Evolutionary conservation across 108 stramenopile genomes (phyloP), one percentile per base, ranked within the genome.

Genomic region (Stephanodiscus minutulus): DNA sequence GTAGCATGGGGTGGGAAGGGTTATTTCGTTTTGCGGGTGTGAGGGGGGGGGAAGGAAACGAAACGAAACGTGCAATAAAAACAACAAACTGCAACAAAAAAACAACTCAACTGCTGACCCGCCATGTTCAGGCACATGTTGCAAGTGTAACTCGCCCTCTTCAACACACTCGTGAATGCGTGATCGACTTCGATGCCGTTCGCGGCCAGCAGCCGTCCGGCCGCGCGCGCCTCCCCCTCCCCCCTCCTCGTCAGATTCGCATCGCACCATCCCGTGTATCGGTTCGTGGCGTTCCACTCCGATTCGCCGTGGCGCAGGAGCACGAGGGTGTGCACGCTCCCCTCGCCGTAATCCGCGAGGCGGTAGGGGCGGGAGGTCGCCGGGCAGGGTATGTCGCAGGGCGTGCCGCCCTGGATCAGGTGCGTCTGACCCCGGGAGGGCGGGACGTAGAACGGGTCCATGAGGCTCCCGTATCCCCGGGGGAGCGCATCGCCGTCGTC

Each of bases 161-260:
- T 84, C 47, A 96, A 68, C 3, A 93, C 86, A 7, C 83, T 84
- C 18, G 94, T 96, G 66, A 91, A 92, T 37, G 86, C 91, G 56
- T 89, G 89, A 78, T 95, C 94, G 44, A 95, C 69, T 48, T 92
- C 90, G 61, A 95, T 85, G 9, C 87, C 90, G 74, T 91, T 89
- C 50, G 91, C 89, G 31, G 63, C 67, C 79, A 95, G 65, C 29
- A 95, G 59, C 37, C 88, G 47, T 6, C 94, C 94, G 7, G 94
- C 94, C 27, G 84, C 82, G 11, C 86, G 79, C 5, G 91, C 90
- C 54, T 96, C 94, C 25, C 47, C 44, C 83, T 89, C 79, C 31
- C 94, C 94, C 59, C 60, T 37, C 39, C 78, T 58, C 20, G 94
- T 96, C 58, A 96, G 61, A 43, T 84, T 81, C 0, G 91, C 91